Evolutionary conservation across 306 rosid genomes (phyloP).

Genomic region (Luffa aegyptiaca): DNA sequence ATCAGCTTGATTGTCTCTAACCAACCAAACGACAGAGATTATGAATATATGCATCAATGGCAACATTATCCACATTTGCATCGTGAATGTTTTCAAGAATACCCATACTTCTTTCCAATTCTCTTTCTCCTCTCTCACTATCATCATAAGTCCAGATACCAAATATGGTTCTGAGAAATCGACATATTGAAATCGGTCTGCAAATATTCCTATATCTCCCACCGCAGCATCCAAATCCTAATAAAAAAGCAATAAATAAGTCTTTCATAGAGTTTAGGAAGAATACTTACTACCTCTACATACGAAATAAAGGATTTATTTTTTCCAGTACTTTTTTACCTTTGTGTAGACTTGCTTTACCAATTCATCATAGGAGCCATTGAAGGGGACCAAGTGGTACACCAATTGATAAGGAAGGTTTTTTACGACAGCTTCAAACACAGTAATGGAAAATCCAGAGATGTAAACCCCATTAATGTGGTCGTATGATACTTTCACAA

Average conservation of each 20-base stretch:
- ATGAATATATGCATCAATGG: constrained; percentile 28
- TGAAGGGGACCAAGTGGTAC: constrained; percentile 22
- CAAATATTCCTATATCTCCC: constrained; percentile 40
- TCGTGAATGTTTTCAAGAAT: constrained; percentile 34
- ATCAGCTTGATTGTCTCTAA: constrained; percentile 29
- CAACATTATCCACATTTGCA: constrained; percentile 36
- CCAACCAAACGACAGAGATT: constrained; percentile 39
- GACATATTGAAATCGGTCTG: constrained; percentile 27
- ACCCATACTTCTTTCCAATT: constrained; percentile 28
- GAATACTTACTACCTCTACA: no score
- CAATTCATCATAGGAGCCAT: constrained; percentile 43
- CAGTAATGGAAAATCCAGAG: constrained; percentile 44
- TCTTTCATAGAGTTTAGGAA: no score
- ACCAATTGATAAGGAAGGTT: constrained; percentile 24
- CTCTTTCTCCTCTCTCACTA: constrained; percentile 23
- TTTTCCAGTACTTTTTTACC: no score
- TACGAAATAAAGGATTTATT: no score
- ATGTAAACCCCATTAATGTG: constrained; percentile 12
- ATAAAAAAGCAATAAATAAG: no score
- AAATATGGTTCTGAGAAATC: constrained; percentile 41
- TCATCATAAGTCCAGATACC: constrained; percentile 36
- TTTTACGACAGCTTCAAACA: constrained; percentile 30
- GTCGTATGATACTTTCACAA: constrained; percentile 33
- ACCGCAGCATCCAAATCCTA: constrained; percentile 45
- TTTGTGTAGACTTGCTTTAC: constrained; percentile 31